Base-by-base conservation (phyloP, 129 eudicot species). In the Tagetes patula region DNA sequence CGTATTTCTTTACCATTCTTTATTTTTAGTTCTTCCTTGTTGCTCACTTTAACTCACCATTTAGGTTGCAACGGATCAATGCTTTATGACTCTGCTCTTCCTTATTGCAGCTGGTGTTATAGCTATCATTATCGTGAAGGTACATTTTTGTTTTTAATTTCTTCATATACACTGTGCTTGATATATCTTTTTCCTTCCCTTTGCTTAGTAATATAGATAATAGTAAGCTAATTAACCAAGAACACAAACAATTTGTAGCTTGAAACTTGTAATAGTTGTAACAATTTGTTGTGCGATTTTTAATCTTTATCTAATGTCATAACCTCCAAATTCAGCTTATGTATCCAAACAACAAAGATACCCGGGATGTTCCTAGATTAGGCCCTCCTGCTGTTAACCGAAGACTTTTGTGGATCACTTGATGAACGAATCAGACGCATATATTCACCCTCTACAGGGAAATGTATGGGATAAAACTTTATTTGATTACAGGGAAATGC, bases 31-130 rank as follows among this genome's bases (percentile, higher is more conserved):
- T 71, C 30, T 75, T 45, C 61, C 38, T 48, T 68, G 75, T 79
- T 75, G 69, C 86, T 83, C 66, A 85, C 73, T 75, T 81, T 37
- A 58, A 33, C 32, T 80, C 46, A 47, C 43, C 59, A 2, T 58
- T 56, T 72, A 92, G 98, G 91, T 92, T 87, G 95, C 95, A 70
- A 92, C 96, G 73, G 96, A 89, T 85, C 80, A 85, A 61, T 92
- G 98, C 74, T 89, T 92, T 49, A 87, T 89, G 95, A 90, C 87
- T 73, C 71, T 92, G 82, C 96, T 89, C 78, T 89, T 89, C 82
- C 87, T 92, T 68, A 89, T 87, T 46, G 96, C 87, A 81, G 20
- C 82, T 47, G 98, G 98, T 76, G 98, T 92, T 62, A 72, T 92
- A 49, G 88, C 96, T 13, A 79, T 92, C 84, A 78, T 92, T 32